These are phyloP conservation scores for Fusarium coffeatum DNA, from an alignment of 2,329 filamentous ascomycete species.

Conservation along the genomic window DNA sequence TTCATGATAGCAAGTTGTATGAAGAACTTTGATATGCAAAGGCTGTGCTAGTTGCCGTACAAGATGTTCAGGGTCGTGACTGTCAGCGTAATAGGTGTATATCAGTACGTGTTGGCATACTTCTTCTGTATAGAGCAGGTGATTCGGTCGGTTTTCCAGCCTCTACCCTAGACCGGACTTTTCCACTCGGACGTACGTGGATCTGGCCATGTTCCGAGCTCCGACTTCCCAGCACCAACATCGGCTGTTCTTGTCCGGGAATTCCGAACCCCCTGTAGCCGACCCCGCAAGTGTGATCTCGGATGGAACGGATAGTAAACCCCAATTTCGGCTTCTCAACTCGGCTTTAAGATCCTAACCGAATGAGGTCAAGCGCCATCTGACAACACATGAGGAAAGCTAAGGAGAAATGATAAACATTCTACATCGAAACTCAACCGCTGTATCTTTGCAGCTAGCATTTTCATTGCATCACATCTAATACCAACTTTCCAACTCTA, in stretches of 20 bases:
- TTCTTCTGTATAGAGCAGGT: background rate
- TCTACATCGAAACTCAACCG: background rate
- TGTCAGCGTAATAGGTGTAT: constrained; percentile 2
- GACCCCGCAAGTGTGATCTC: background rate
- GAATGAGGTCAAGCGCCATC: background rate
- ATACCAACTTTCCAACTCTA: background rate
- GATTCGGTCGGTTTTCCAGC: background rate
- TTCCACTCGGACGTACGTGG: no score
- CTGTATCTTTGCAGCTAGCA: background rate
- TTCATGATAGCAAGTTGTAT: background rate
- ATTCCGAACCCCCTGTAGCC: background rate
- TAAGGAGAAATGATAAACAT: background rate
- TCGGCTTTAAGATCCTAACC: background rate
- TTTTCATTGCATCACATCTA: background rate
- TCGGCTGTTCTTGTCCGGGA: background rate
- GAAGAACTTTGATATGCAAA: background rate
- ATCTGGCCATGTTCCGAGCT: background rate
- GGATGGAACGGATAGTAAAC: background rate
- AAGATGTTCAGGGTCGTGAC: background rate
- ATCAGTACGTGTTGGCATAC: background rate
- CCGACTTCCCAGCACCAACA: no score
- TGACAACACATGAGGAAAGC: background rate
- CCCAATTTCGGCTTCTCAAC: background rate
- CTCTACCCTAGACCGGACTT: background rate
- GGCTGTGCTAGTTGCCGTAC: background rate